These are phyloP conservation scores for Purshia tridentata DNA, from an alignment of 306 rosid species.

Conservation along the genomic window DNA sequence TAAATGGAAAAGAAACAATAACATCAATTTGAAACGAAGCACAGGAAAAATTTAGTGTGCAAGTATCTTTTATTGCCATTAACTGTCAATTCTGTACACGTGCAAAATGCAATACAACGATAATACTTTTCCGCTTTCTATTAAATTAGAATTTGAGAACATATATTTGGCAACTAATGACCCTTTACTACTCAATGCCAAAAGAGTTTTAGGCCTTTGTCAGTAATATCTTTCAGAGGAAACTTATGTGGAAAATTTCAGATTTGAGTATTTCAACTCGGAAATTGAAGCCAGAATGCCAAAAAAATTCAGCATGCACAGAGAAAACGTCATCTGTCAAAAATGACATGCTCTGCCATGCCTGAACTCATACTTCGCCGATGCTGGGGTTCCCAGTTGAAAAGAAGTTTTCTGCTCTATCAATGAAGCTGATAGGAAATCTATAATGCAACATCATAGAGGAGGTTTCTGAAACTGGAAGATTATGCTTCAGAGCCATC, in stretches of 20 bases:
- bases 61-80: not conserved
- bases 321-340: not conserved
- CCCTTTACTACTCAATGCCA: not conserved
- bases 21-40: too few species aligned
- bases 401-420: slow-evolving; percentile 79
- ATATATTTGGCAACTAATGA: too few species aligned
- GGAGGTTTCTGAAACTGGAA: slow-evolving; percentile 45
- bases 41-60: not conserved
- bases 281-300: not conserved
- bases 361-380: slow-evolving; percentile 31
- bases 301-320: not conserved
- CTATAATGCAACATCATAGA: slow-evolving; percentile 68
- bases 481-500: slow-evolving; percentile 48
- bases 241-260: not conserved
- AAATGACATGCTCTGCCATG: not conserved
- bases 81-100: slow-evolving; percentile 11
- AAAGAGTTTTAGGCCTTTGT: not conserved
- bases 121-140: too few species aligned
- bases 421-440: slow-evolving; percentile 71
- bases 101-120: too few species aligned
- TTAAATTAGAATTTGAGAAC: too few species aligned
- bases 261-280: not conserved
- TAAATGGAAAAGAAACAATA: too few species aligned
- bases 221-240: not conserved
- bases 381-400: slow-evolving; percentile 42